These are phyloP conservation scores for Trametes cinnabarina DNA, from an alignment of 768 basidiomycete species.

Conservation along the genomic window DNA sequence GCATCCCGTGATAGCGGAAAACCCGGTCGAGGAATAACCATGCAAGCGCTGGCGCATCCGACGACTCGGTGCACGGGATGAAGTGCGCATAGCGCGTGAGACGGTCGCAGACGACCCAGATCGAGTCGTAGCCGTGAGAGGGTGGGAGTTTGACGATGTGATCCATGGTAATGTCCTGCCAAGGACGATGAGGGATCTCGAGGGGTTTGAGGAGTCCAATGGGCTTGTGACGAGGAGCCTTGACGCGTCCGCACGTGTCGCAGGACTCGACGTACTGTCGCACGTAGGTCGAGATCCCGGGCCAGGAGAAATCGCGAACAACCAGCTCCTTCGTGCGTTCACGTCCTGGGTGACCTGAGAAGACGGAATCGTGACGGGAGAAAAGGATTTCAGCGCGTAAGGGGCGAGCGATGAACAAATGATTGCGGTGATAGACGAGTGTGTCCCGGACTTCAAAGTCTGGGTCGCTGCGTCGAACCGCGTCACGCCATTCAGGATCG, in stretches of 20 bases:
- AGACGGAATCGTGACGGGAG: conserved; percentile 36
- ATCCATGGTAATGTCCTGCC: conserved; percentile 23
- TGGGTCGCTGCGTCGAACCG: conserved; percentile 12
- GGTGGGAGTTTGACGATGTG: conserved; percentile 24
- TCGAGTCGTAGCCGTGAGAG: conserved; percentile 21
- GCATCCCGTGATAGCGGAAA: conserved; percentile 21
- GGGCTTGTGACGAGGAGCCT: conserved; percentile 28
- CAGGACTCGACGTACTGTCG: conserved; percentile 33
- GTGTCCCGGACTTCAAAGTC: conserved; percentile 14
- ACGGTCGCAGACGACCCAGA: too few relatives aligned
- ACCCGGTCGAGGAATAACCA: conserved; percentile 16
- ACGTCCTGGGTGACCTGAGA: conserved; percentile 43
- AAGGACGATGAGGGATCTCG: too few relatives aligned
- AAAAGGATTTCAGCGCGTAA: too few relatives aligned
- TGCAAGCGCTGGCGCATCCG: conserved; percentile 13
- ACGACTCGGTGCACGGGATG: too few relatives aligned
- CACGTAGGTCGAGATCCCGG: too few relatives aligned
- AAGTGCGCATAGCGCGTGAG: too few relatives aligned
- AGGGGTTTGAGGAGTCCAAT: conserved; percentile 31
- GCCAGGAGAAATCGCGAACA: conserved; percentile 34
- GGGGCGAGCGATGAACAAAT: conserved; percentile 33
- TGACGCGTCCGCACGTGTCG: conserved; percentile 30
- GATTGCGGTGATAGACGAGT: conserved; percentile 27
- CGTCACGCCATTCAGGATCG: conserved; percentile 7
- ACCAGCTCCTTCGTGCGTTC: conserved; percentile 34